These are phyloP conservation scores for Chaetothyriales sp. DNA, from an alignment of 2,329 filamentous ascomycete species.

Conservation along the genomic window DNA sequence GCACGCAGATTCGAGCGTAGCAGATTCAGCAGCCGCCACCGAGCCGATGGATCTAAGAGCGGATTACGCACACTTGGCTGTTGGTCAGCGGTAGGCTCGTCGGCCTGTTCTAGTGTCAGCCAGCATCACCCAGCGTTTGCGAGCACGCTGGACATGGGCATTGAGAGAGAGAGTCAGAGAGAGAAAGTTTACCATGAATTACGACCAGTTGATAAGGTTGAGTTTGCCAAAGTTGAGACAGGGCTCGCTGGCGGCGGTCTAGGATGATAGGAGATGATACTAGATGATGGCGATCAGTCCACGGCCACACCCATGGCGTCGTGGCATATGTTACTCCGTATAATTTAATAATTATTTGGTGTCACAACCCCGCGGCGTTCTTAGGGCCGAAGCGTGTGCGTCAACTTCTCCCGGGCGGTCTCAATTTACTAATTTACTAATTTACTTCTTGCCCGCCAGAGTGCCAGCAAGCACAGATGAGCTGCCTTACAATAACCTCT, in stretches of 20 bases:
- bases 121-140: background rate
- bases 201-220: background rate
- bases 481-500: no score
- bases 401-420: no score
- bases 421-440: no score
- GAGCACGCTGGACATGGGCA: background rate
- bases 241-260: background rate
- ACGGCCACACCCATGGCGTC: no score
- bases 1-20: background rate
- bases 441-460: no score
- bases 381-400: no score
- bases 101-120: background rate
- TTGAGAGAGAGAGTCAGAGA: background rate
- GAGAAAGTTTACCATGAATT: background rate
- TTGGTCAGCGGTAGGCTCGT: background rate
- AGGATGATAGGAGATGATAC: no score
- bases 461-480: no score
- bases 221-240: background rate
- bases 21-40: background rate
- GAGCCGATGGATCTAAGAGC: background rate
- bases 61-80: background rate
- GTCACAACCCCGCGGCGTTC: no score
- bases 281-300: no score
- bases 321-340: no score
- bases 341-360: no score